Base-by-base conservation (phyloP, 495 filamentous ascomycete species). In the Neurospora intermedia region DNA sequence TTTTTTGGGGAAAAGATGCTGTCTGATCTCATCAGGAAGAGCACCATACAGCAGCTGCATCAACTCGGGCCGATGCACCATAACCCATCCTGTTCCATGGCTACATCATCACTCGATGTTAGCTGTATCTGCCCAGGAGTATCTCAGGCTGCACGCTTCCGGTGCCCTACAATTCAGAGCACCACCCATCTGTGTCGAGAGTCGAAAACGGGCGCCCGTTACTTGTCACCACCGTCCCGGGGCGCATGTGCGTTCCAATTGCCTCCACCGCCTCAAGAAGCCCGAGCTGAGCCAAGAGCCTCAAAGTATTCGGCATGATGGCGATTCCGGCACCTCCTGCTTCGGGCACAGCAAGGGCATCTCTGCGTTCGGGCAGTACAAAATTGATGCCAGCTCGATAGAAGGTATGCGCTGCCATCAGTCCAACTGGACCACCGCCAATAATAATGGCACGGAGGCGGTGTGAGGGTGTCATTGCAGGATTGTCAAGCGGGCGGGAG, bases 251-350 rank as follows among this genome's bases (percentile, higher is more conserved):
- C 18, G 81, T 79, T 71, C 78, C 75, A 38, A 75, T 73, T 35
- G 77, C 43, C 46, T 73, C 6, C 31, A 81, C 66, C 39, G 69
- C 75, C 70, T 84, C 82, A 41, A 79, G 77, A 0, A 85, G 41
- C 2, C 80, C 85, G 0, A 89, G 73, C 73, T 90, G 88, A 71
- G 86, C 85, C 10, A 88, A 73, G 59, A 88, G 78, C 16, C 84
- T 81, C 9, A 77, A 74, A 13, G 74, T 74, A 23, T 75, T 71
- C 0, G 78, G 76, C 40, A 79, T 83, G 20, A 85, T 59, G 4
- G 78, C 84, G n/a, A 85, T 77, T 8, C 78, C 78, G 6, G 83
- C 80, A 5, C 87, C 87, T 62, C 23, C 27, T 31, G 54, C 54
- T 1, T 80, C 71, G 18, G 83, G 76, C 2, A 84, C 83, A 15